These are phyloP conservation scores for Fraxinus nigra DNA, from an alignment of 305 asterid genomes.

Conservation along the genomic window DNA sequence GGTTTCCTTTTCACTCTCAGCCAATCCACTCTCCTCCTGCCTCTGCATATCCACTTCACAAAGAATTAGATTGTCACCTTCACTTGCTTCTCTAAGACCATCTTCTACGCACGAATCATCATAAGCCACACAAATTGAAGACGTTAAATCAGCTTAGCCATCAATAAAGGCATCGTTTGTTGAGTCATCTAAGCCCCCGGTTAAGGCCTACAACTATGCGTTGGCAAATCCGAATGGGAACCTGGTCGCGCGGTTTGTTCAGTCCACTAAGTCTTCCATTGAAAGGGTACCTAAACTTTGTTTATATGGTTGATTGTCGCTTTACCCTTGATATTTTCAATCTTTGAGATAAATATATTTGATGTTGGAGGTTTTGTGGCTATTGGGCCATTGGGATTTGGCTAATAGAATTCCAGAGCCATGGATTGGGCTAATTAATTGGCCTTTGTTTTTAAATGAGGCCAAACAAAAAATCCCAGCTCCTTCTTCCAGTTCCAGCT, in stretches of 20 bases:
- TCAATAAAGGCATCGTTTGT: constrained; percentile 26
- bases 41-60: constrained; percentile 28
- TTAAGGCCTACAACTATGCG: constrained; percentile 34
- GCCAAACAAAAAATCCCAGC: too few relatives aligned
- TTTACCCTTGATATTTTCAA: background rate
- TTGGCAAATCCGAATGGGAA: constrained; percentile 45
- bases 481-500: too few relatives aligned
- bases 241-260: constrained; percentile 49
- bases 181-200: constrained; percentile 38
- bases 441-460: too few relatives aligned
- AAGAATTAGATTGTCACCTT: constrained; percentile 24
- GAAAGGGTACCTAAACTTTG: constrained; percentile 48
- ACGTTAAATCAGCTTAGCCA: constrained; percentile 28
- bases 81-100: constrained; percentile 40
- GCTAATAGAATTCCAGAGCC: too few relatives aligned
- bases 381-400: too few relatives aligned
- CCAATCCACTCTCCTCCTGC: constrained; percentile 33
- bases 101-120: constrained; percentile 40
- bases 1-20: constrained; percentile 34
- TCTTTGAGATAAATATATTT: background rate
- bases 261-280: constrained; percentile 59
- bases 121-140: constrained; percentile 34
- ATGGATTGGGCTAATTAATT: too few relatives aligned
- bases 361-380: background rate
- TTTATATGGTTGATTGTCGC: background rate